Conservation (phyloP, 2,329 filamentous ascomycete genomes). For the Onygenales sp. region DNA sequence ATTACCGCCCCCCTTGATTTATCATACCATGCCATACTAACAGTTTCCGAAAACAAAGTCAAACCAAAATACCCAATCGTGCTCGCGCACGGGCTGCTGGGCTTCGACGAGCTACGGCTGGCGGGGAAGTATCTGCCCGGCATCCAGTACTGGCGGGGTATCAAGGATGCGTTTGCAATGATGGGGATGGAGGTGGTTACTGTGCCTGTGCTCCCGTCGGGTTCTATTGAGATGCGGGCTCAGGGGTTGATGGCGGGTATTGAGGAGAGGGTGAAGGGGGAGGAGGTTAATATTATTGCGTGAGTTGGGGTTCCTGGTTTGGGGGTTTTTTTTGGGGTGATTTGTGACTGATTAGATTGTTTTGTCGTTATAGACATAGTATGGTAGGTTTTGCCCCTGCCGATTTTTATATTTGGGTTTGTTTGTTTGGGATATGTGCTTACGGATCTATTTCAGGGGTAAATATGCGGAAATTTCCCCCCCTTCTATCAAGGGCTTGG, state of each 20-base stretch:
- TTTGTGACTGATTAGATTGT: conserved; percentile 8
- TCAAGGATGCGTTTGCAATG: conserved; percentile 46
- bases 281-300: conserved; percentile 56
- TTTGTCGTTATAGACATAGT: conserved; percentile 29
- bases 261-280: conserved; percentile 42
- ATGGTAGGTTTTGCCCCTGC: conserved; percentile 29
- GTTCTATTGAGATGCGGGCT: conserved; percentile 50
- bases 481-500: not conserved
- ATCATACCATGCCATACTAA: conserved; percentile 16
- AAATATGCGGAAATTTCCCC: not conserved
- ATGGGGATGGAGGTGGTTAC: conserved; percentile 54
- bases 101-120: conserved; percentile 54
- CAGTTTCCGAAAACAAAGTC: conserved; percentile 13
- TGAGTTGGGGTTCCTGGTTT: conserved; percentile 19
- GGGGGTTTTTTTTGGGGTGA: not conserved
- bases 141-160: conserved; percentile 56
- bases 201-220: conserved; percentile 49
- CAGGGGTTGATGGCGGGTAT: conserved; percentile 45
- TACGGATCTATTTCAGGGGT: conserved; percentile 1
- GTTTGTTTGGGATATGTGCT: not conserved
- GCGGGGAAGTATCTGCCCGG: conserved; percentile 46
- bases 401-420: not conserved
- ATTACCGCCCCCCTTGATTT: conserved; percentile 25
- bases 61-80: conserved; percentile 49
- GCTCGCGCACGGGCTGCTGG: conserved; percentile 55